A percentile compares a stretch with the other conserved stretches of the same genome.
These are phyloP conservation scores for Penicillium malachiteum DNA, from an alignment of 495 filamentous ascomycete genomes.

Conservation along the genomic window DNA sequence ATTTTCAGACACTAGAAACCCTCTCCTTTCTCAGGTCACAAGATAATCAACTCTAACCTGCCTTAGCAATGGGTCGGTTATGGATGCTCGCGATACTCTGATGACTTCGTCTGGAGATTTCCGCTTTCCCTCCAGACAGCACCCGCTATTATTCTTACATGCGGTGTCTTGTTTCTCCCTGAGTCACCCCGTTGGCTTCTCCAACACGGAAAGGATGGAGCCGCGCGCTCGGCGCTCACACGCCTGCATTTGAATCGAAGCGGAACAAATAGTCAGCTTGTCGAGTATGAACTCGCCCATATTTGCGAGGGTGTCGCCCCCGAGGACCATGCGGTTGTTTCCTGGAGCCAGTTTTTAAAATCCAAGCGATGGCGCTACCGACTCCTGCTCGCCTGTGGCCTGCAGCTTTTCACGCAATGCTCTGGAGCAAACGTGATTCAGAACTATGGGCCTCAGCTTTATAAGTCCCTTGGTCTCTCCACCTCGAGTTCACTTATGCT, in stretches of 20 bases:
- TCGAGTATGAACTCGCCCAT: constrained; percentile 45
- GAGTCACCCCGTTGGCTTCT: constrained; percentile 60
- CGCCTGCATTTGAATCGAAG: constrained; percentile 38
- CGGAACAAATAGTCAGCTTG: constrained; percentile 43
- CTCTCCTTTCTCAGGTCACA: background rate
- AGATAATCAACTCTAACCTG: background rate
- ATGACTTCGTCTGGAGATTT: constrained; percentile 54
- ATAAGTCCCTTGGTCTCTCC: constrained; percentile 46
- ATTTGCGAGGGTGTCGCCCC: constrained; percentile 45
- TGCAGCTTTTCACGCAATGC: constrained; percentile 54
- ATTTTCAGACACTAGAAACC: constrained; percentile 10
- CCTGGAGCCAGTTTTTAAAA: constrained; percentile 46
- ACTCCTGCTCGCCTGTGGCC: constrained; percentile 50
- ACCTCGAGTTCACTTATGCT: constrained; percentile 50
- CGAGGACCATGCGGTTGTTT: constrained; percentile 32
- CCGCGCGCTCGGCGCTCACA: constrained; percentile 41
- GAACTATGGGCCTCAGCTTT: constrained; percentile 50
- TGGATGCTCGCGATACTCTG: constrained; percentile 48
- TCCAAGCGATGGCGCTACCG: constrained; percentile 45
- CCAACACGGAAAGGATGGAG: constrained; percentile 46
- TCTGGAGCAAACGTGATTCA: constrained; percentile 55
- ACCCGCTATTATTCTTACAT: constrained; percentile 48
- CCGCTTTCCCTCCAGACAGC: constrained; percentile 54
- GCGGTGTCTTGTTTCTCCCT: constrained; percentile 50
- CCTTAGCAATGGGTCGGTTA: constrained; percentile 51